These are phyloP conservation scores for Nicotiana benthamiana DNA, from an alignment of 257 asterid genomes.

Conservation along the genomic window DNA sequence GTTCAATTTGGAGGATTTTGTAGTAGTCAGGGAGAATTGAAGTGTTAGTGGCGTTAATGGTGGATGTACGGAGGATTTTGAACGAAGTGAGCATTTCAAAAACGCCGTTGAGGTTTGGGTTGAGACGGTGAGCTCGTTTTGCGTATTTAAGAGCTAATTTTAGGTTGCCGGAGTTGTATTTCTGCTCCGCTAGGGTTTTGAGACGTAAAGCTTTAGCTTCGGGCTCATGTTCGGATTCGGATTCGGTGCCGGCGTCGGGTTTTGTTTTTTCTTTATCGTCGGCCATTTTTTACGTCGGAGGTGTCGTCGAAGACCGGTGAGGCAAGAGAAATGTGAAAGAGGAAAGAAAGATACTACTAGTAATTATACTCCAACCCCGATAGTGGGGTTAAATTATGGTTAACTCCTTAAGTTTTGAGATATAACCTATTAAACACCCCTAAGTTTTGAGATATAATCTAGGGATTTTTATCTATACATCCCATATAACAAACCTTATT, in stretches of 20 bases:
- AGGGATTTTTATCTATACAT: no score
- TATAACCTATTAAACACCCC: no score
- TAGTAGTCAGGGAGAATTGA: slow-evolving; percentile 50
- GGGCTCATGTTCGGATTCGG: neutral
- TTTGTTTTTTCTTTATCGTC: slow-evolving; percentile 6
- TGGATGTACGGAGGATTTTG: slow-evolving; percentile 43
- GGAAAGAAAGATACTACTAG: neutral
- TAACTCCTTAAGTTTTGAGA: no score
- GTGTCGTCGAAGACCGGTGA: neutral
- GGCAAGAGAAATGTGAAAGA: neutral
- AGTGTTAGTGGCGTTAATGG: neutral
- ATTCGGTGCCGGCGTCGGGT: neutral
- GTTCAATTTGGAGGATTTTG: slow-evolving; percentile 56
- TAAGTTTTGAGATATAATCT: no score
- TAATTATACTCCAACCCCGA: no score
- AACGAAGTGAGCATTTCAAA: slow-evolving; percentile 57
- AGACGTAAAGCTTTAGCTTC: slow-evolving; percentile 45
- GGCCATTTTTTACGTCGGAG: slow-evolving; percentile 19
- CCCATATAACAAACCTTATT: no score
- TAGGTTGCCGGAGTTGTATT: slow-evolving; percentile 48
- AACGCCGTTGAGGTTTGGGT: slow-evolving; percentile 48
- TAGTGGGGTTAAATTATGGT: no score
- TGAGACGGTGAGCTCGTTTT: slow-evolving; percentile 54
- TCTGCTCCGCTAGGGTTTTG: slow-evolving; percentile 50
- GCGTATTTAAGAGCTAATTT: slow-evolving; percentile 54